Evolutionary conservation across 2,329 filamentous ascomycete genomes (phyloP), one percentile per base, ranked within the genome.

Genomic region (Xylaria sp.): DNA sequence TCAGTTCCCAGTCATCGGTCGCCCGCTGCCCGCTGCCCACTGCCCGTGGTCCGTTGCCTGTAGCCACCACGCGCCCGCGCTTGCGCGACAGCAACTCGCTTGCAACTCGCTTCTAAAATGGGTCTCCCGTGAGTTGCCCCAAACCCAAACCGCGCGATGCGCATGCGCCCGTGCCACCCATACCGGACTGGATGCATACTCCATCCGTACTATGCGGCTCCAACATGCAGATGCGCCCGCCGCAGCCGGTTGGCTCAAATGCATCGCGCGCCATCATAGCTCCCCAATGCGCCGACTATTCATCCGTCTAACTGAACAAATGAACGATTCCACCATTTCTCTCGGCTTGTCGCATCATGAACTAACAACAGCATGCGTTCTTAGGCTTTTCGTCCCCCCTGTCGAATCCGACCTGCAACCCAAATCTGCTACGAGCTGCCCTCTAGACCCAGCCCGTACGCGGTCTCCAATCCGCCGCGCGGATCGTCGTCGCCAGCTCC

Each of bases 101-200:
- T n/a, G 48, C 62, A 61, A 58, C 63, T 54, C 59, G 44, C 52
- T 64, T 15, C 54, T 60, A 71, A 70, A 64, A 82, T 82, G 80
- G 80, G 80, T 70, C 79, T 81, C 52, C 80, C 79, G 80, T 82
- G 78, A 80, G 80, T 79, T 60, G 62, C 60, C 59, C 60, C 59
- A 62, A 54, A 49, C 38, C 53, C 29, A 8, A n/a, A 8, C 25
- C 63, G 65, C 70, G 64, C 67, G 57, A 62, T 49, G 59, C 54
- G 37, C 60, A 40, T 63, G 58, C 66, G 58, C 64, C 41, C 21
- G 41, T 49, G 21, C 47, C 40, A 40, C 46, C 56, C 37, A 23
- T 35, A 40, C 43, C 10, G 10, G 23, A n/a, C 9, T n/a, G n/a
- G n/a, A n/a, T n/a, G n/a, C n/a, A n/a, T n/a, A n/a, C 8, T 43